Conservation (phyloP, 805 yeast genomes). For the Candida schatavii region DNA sequence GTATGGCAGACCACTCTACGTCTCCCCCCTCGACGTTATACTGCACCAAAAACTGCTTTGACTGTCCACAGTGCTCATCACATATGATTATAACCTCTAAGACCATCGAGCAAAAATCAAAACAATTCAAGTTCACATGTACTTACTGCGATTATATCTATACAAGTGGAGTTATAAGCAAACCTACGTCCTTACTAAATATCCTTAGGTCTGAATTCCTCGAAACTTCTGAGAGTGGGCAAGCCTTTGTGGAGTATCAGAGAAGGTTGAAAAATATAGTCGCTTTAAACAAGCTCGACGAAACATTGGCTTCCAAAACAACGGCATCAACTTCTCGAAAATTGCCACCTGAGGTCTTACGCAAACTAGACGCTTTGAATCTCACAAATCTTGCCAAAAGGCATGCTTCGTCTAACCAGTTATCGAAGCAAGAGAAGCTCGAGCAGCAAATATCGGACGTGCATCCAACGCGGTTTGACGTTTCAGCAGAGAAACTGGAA, state of each 20-base stretch:
- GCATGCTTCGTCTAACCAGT: background rate
- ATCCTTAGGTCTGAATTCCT: conserved; percentile 19
- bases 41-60: conserved; percentile 40
- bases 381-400: conserved; percentile 2
- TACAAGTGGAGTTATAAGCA: conserved; percentile 33
- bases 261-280: background rate
- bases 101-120: conserved; percentile 14
- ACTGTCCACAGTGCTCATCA: conserved; percentile 35
- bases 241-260: background rate
- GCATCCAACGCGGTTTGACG: background rate
- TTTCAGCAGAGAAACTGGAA: conserved; percentile 3
- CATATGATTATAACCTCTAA: conserved; percentile 21
- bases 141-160: conserved; percentile 31
- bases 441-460: background rate
- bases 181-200: conserved; percentile 37
- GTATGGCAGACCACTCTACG: conserved; percentile 34
- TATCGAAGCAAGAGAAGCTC: background rate
- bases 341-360: background rate
- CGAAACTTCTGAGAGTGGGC: conserved; percentile 3
- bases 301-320: background rate
- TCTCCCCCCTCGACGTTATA: conserved; percentile 11
- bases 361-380: background rate
- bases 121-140: conserved; percentile 40
- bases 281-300: background rate
- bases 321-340: background rate